Conservation (phyloP, 495 filamentous ascomycete genomes). For the Trichocladium uniseriatum region DNA sequence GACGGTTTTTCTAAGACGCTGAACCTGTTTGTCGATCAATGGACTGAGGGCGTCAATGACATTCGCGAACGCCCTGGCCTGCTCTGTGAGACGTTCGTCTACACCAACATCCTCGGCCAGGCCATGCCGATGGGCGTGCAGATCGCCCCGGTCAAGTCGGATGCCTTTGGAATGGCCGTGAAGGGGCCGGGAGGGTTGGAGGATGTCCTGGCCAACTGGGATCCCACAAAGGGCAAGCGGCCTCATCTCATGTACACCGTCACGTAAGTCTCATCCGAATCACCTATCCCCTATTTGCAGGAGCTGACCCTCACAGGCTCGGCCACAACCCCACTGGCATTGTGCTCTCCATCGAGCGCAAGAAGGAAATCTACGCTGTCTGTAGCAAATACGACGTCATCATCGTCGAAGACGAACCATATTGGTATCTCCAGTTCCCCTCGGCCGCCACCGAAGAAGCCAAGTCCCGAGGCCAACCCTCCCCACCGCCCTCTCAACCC, state of each 20-base stretch:
- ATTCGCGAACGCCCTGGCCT: slow-evolving; percentile 59
- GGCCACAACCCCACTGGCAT: slow-evolving; percentile 88
- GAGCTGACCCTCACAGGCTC: slow-evolving; percentile 42
- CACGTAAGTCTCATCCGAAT: slow-evolving; percentile 47
- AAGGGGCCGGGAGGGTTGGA: slow-evolving; percentile 60
- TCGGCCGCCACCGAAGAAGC: slow-evolving; percentile 48
- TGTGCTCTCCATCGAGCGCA: slow-evolving; percentile 57
- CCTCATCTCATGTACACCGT: slow-evolving; percentile 88
- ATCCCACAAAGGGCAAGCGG: slow-evolving; percentile 56
- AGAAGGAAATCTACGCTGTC: slow-evolving; percentile 68
- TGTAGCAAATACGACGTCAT: slow-evolving; percentile 82
- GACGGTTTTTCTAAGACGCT: slow-evolving; percentile 76
- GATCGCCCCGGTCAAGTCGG: slow-evolving; percentile 61
- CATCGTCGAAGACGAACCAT: slow-evolving; percentile 91
- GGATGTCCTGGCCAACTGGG: slow-evolving; percentile 76
- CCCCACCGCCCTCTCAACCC: slow-evolving; percentile 6
- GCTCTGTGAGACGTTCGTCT: slow-evolving; percentile 68
- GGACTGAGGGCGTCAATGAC: slow-evolving; percentile 58
- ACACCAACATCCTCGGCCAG: slow-evolving; percentile 62
- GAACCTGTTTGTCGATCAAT: slow-evolving; percentile 61
- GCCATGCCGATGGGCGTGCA: slow-evolving; percentile 60
- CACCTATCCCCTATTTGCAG: background rate
- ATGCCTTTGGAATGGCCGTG: slow-evolving; percentile 64
- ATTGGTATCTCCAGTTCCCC: slow-evolving; percentile 90
- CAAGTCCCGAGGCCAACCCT: slow-evolving; percentile 28